Evolutionary conservation across 371 early-diverging fungal genomes (phyloP).

Genomic region (Mortierella sp.): DNA sequence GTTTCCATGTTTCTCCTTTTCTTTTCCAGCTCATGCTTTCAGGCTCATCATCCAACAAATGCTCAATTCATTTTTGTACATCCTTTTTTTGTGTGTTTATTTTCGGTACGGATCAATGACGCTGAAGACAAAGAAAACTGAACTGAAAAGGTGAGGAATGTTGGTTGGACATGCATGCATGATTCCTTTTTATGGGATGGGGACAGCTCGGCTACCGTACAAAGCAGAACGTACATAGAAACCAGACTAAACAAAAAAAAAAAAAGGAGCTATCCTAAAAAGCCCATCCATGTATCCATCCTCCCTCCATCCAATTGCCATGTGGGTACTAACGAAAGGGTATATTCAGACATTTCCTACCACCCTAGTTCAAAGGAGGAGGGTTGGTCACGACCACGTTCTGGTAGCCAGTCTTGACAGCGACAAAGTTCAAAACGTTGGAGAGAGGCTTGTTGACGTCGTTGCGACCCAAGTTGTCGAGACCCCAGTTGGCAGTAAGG

Average conservation of each 20-base stretch:
- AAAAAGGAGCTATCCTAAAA: not conserved
- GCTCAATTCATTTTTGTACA: too few species aligned
- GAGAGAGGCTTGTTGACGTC: slow-evolving; percentile 59
- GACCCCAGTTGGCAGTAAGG: slow-evolving; percentile 73
- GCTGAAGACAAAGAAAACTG: not conserved
- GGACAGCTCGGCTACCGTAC: not conserved
- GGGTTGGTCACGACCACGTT: slow-evolving; percentile 56
- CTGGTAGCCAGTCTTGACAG: slow-evolving; percentile 46
- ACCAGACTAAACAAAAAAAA: not conserved
- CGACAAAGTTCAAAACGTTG: slow-evolving; percentile 59
- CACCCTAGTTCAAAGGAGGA: slow-evolving; percentile 18
- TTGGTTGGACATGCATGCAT: too few species aligned
- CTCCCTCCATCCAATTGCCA: not conserved
- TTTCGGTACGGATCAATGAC: too few species aligned
- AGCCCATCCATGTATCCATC: not conserved
- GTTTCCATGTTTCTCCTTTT: too few species aligned
- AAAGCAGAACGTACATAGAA: not conserved
- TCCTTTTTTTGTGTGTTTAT: too few species aligned
- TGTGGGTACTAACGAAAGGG: not conserved
- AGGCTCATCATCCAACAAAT: too few species aligned
- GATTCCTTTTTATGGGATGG: not conserved
- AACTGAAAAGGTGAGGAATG: not conserved
- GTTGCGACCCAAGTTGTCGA: slow-evolving; percentile 67
- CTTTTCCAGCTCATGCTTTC: too few species aligned
- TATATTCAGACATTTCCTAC: not conserved